phyloP scores from a whole-genome alignment of 179 eudicot genomes.

The Beta corolliflora region DNA sequence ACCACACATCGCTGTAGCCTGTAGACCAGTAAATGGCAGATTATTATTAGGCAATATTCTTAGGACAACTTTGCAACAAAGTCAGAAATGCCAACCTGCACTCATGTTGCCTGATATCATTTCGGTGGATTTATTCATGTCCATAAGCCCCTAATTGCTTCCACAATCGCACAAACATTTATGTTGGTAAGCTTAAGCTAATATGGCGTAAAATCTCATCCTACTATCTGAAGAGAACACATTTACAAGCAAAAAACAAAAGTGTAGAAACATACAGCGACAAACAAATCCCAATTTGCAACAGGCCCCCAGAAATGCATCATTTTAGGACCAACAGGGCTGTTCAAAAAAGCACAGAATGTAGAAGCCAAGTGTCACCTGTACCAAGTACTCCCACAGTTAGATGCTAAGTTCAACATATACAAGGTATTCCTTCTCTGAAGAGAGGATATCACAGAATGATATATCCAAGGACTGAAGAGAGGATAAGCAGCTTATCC shows the following conservation, averaged over 20 bases:
- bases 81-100: constrained; percentile 48
- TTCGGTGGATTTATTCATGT: constrained; percentile 90
- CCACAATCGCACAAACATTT: neutral
- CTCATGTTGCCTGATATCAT: constrained; percentile 97
- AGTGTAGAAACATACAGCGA: constrained; percentile 61
- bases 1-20: constrained; percentile 62
- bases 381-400: constrained; percentile 14
- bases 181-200: no score
- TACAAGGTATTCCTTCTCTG: neutral
- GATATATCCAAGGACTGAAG: no score
- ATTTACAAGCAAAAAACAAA: constrained; percentile 9
- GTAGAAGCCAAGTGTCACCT: constrained; percentile 61
- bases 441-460: no score
- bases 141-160: constrained; percentile 73
- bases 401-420: neutral
- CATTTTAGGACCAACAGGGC: constrained; percentile 95
- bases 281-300: constrained; percentile 92
- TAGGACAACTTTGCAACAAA: neutral
- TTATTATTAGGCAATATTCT: neutral
- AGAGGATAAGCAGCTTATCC: no score
- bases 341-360: constrained; percentile 67
- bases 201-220: no score
- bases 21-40: constrained; percentile 22
- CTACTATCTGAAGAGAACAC: neutral
- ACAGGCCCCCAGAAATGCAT: constrained; percentile 94